Conservation (phyloP, 805 yeast genomes). For the Schwanniomyces occidentalis region DNA sequence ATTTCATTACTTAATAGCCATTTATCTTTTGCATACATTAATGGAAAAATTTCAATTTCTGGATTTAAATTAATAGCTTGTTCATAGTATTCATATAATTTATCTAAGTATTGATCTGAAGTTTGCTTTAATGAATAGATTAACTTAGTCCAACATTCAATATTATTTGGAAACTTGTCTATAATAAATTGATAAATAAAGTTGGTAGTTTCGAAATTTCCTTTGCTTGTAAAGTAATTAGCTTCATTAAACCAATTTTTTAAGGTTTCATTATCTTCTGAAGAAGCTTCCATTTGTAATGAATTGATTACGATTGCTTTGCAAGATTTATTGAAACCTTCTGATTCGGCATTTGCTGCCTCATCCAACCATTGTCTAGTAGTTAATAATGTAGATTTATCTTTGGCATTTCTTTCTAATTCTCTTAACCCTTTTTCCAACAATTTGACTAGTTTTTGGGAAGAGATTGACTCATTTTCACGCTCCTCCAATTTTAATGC, state of each 20-base stretch:
- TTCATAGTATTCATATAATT: slow-evolving; percentile 44
- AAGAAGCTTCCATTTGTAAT: slow-evolving; percentile 26
- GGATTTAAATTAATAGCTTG: slow-evolving; percentile 54
- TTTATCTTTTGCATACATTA: slow-evolving; percentile 73
- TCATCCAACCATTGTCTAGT: slow-evolving; percentile 54
- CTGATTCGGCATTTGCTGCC: slow-evolving; percentile 55
- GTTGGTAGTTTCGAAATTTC: slow-evolving; percentile 39
- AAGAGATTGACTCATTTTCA: slow-evolving; percentile 47
- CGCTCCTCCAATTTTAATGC: slow-evolving; percentile 65
- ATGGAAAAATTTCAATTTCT: slow-evolving; percentile 48
- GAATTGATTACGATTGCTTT: slow-evolving; percentile 51
- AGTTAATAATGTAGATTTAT: slow-evolving; percentile 13
- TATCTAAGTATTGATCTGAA: slow-evolving; percentile 15
- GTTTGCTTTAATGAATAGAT: slow-evolving; percentile 29
- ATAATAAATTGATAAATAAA: slow-evolving; percentile 49
- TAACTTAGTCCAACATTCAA: slow-evolving; percentile 50
- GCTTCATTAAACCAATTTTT: slow-evolving; percentile 31
- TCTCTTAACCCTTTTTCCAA: slow-evolving; percentile 50
- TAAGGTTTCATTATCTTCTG: slow-evolving; percentile 12
- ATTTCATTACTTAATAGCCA: slow-evolving; percentile 53
- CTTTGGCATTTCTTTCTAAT: slow-evolving; percentile 29
- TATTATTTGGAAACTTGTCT: slow-evolving; percentile 45
- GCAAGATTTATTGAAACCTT: slow-evolving; percentile 47
- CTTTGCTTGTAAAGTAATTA: slow-evolving; percentile 18
- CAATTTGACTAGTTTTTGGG: slow-evolving; percentile 47